Evolutionary conservation across 306 rosid species (phyloP).

Genomic region (Erythrophleum fordii): DNA sequence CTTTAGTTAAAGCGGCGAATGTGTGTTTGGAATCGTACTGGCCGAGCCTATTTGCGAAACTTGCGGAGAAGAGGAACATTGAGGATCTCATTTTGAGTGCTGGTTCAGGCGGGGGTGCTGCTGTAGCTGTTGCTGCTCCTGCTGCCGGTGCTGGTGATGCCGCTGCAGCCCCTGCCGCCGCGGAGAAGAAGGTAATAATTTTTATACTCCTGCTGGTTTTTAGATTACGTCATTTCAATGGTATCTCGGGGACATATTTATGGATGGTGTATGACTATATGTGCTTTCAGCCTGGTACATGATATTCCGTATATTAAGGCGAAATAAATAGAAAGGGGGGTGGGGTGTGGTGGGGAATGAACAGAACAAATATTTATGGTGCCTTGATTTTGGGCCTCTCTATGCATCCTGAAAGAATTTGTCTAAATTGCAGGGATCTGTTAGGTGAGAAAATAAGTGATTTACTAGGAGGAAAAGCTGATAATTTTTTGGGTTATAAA

Average conservation of each 20-base stretch:
- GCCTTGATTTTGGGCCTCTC: not conserved
- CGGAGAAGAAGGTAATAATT: slow-evolving; percentile 69
- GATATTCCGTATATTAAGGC: not conserved
- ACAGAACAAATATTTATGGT: not conserved
- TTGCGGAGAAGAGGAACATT: slow-evolving; percentile 64
- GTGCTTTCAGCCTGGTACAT: not conserved
- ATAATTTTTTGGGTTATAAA: not conserved
- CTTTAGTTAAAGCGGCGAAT: slow-evolving; percentile 61
- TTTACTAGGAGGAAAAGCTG: not conserved
- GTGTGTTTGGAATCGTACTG: slow-evolving; percentile 67
- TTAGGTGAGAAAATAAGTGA: not conserved
- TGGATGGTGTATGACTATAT: not conserved
- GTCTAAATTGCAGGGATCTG: not conserved
- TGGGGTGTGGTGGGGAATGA: too few species aligned
- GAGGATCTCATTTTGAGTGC: slow-evolving; percentile 68
- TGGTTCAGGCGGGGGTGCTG: slow-evolving; percentile 54
- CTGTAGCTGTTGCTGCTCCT: slow-evolving; percentile 49
- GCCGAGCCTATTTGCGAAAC: slow-evolving; percentile 73
- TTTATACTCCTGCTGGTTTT: not conserved
- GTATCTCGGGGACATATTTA: not conserved
- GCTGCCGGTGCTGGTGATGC: slow-evolving; percentile 46
- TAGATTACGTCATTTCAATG: not conserved
- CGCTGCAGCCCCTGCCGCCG: slow-evolving; percentile 58
- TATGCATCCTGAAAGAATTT: not conserved
- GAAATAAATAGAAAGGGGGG: not conserved